phyloP scores from a whole-genome alignment of 2,329 filamentous ascomycete genomes.

The Monosporascus ibericus region DNA sequence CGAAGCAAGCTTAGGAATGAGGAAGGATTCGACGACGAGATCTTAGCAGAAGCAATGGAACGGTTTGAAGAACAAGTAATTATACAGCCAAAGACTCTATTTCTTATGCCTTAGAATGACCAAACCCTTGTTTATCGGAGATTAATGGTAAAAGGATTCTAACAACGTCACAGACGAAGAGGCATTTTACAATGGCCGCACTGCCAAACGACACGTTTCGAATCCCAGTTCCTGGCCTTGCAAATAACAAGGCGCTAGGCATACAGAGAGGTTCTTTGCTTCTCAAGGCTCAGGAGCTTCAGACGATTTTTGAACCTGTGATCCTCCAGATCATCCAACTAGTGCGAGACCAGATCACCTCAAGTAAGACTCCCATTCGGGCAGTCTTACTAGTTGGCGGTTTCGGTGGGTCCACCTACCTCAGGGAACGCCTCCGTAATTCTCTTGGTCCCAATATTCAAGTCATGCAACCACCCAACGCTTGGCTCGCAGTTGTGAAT shows the following conservation, averaged over 20 bases:
- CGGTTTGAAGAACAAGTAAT: slow-evolving; percentile 36
- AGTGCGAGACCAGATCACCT: slow-evolving; percentile 37
- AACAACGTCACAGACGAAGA: slow-evolving; percentile 25
- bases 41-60: slow-evolving; percentile 34
- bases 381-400: slow-evolving; percentile 45
- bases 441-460: slow-evolving; percentile 28
- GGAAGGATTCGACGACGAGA: slow-evolving; percentile 36
- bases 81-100: neutral
- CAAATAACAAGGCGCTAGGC: slow-evolving; percentile 30
- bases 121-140: neutral
- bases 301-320: slow-evolving; percentile 38
- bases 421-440: slow-evolving; percentile 32
- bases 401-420: slow-evolving; percentile 40
- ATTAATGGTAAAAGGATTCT: slow-evolving; percentile 1
- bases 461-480: slow-evolving; percentile 42
- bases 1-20: slow-evolving; percentile 36
- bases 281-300: slow-evolving; percentile 32
- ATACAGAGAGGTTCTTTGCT: slow-evolving; percentile 28
- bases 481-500: slow-evolving; percentile 45
- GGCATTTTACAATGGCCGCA: slow-evolving; percentile 26
- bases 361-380: slow-evolving; percentile 34
- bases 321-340: slow-evolving; percentile 36
- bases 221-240: slow-evolving; percentile 30
- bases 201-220: slow-evolving; percentile 32
- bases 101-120: neutral